Evolutionary conservation across 805 yeast species (phyloP).

Genomic region (Candida succiphila): DNA sequence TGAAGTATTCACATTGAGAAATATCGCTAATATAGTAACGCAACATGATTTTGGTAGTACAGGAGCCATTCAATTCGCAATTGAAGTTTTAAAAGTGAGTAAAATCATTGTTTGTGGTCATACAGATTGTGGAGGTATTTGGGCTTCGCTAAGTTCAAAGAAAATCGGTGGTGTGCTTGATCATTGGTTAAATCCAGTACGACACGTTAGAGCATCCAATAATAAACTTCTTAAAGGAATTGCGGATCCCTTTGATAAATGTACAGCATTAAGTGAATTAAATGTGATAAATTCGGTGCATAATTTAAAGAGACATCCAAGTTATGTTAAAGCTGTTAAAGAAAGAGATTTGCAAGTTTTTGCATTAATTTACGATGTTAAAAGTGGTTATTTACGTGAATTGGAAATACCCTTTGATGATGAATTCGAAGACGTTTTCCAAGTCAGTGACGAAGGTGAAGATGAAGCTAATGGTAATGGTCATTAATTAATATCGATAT

Average conservation of each 20-base stretch:
- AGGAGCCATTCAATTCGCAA: constrained; percentile 80
- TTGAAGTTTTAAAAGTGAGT: constrained; percentile 71
- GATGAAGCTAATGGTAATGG: constrained; percentile 12
- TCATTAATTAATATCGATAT: not conserved
- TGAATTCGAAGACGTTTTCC: constrained; percentile 8
- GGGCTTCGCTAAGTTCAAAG: constrained; percentile 63
- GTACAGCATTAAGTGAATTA: constrained; percentile 59
- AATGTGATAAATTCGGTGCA: constrained; percentile 68
- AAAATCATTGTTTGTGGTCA: constrained; percentile 88
- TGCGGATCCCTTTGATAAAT: constrained; percentile 40
- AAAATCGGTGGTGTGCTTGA: constrained; percentile 61
- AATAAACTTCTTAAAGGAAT: constrained; percentile 37
- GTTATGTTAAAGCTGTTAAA: constrained; percentile 56
- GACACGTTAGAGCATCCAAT: constrained; percentile 58
- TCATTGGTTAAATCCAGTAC: constrained; percentile 61
- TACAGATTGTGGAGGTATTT: constrained; percentile 89
- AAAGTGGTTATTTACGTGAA: constrained; percentile 49
- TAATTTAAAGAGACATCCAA: constrained; percentile 53
- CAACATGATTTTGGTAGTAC: constrained; percentile 63
- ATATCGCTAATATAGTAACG: constrained; percentile 72
- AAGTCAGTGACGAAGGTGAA: constrained; percentile 7
- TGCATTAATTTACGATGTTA: constrained; percentile 81
- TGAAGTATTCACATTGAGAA: constrained; percentile 81
- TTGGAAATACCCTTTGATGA: constrained; percentile 16
- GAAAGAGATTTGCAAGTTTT: constrained; percentile 62